A percentile compares a stretch with the other conserved stretches of the same genome.
Evolutionary conservation across 257 asterid genomes (phyloP).

Genomic region (Solanum chmielewskii): DNA sequence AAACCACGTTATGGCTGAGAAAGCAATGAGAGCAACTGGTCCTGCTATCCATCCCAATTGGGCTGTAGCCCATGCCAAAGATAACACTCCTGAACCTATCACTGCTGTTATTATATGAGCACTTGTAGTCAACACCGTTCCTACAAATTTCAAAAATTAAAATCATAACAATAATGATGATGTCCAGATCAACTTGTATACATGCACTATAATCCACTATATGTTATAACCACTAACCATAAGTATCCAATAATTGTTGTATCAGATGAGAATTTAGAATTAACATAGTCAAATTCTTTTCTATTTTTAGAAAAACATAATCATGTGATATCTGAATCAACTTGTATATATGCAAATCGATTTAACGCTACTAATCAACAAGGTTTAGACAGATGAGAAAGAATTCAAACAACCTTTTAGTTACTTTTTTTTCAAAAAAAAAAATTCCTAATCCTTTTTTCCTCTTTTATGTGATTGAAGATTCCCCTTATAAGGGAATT

Average conservation of each 20-base stretch:
- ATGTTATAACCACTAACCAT: not conserved
- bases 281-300: not conserved
- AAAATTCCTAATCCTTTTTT: not conserved
- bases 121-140: conserved; percentile 37
- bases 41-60: conserved; percentile 80
- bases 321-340: not conserved
- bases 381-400: not conserved
- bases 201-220: not conserved
- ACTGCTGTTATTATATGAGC: conserved; percentile 71
- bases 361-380: not conserved
- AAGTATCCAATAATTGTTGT: not conserved
- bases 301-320: not conserved
- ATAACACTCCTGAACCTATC: conserved; percentile 70
- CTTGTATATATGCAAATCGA: not conserved
- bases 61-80: conserved; percentile 74
- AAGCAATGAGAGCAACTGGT: conserved; percentile 28
- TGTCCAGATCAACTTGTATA: not conserved
- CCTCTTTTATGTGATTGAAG: not conserved
- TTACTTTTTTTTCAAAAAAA: not conserved
- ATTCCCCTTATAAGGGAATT: not conserved
- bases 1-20: conserved; percentile 46
- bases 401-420: conserved; percentile 20
- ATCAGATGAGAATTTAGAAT: not conserved
- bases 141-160: conserved; percentile 5
- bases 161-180: not conserved